Evolutionary conservation across 441 rosid genomes (phyloP), one percentile per base, ranked within the genome.

Genomic region (Pelargonium australe): DNA sequence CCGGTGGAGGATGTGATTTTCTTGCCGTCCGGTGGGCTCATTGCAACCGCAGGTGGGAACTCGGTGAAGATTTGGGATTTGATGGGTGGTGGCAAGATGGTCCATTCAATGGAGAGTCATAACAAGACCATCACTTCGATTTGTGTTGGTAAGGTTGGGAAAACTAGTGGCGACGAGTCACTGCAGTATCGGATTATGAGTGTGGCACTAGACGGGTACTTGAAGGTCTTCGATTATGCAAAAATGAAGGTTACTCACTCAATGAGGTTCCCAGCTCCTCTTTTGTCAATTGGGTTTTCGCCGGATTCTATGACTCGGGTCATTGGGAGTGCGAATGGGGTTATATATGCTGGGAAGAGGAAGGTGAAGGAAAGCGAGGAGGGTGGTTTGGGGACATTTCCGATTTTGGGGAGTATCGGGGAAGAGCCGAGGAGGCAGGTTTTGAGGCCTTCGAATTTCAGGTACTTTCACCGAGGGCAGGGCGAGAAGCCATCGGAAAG

Each of bases 1-100:
- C 97, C 98, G 0, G 87, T 94, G 34, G 96, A 94, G 81, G 97
- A 88, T 73, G 93, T 94, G 63, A 80, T 91, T n/a, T 91, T 85
- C 71, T 72, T 94, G 76, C 96, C 96, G 0, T 89, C 97, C 0
- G 98, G 97, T 19, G 95, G 95, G 31, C 74, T 91, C 84, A 64
- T 91, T 23, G 98, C 92, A 0, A 94, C 96, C 0, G 96, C 95
- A 0, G 98, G 99, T 14, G 90, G 89, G 47, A 88, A 89, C 68
- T 80, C 74, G 23, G 92, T 94, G 72, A 94, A 89, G 81, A 78
- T 94, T 1, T 94, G 99, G 99, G 99, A 94, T 75, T 75, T 94
- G 76, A 78, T 89, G 49, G 94, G 85, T 23, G 99, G 97, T 41
- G 97, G 97, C 66, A 89, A 73, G 79, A 49, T 89, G 94, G 85